Percentiles rank a stretch among this genome's conserved stretches.
phyloP scores from a whole-genome alignment of 306 rosid species.

The Gillenia trifoliata region DNA sequence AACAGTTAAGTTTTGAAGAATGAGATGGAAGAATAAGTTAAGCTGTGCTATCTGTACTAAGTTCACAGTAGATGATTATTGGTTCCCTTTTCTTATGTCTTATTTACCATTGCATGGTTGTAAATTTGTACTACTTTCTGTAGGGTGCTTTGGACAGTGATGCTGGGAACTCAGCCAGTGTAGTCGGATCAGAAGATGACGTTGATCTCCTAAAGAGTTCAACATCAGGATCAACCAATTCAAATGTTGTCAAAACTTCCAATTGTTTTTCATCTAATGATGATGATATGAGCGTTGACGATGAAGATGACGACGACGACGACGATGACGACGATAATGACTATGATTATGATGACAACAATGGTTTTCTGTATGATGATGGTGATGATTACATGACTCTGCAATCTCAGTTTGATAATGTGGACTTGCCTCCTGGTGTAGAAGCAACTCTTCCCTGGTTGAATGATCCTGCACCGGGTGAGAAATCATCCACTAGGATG shows the following conservation, averaged over 20 bases:
- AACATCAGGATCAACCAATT: slow-evolving; percentile 42
- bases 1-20: neutral
- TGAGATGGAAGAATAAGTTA: neutral
- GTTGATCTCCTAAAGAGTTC: slow-evolving; percentile 46
- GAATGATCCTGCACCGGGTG: slow-evolving; percentile 36
- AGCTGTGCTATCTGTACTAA: neutral
- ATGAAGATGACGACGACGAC: slow-evolving; percentile 36
- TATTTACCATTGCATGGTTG: slow-evolving; percentile 10
- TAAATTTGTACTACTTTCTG: neutral
- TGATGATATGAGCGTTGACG: slow-evolving; percentile 37
- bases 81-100: neutral
- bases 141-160: slow-evolving; percentile 37
- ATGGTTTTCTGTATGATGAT: slow-evolving; percentile 29
- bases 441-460: slow-evolving; percentile 76
- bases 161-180: slow-evolving; percentile 32
- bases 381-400: slow-evolving; percentile 33
- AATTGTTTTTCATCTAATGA: slow-evolving; percentile 38
- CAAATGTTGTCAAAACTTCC: slow-evolving; percentile 35
- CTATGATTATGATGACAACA: slow-evolving; percentile 32
- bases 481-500: slow-evolving; percentile 12
- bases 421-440: slow-evolving; percentile 77
- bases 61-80: neutral
- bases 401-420: slow-evolving; percentile 68
- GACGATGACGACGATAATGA: slow-evolving; percentile 41
- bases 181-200: slow-evolving; percentile 42